Evolutionary conservation across 805 yeast species (phyloP), one percentile per base, ranked within the genome.

Genomic region (Scheffersomyces ergatensis): DNA sequence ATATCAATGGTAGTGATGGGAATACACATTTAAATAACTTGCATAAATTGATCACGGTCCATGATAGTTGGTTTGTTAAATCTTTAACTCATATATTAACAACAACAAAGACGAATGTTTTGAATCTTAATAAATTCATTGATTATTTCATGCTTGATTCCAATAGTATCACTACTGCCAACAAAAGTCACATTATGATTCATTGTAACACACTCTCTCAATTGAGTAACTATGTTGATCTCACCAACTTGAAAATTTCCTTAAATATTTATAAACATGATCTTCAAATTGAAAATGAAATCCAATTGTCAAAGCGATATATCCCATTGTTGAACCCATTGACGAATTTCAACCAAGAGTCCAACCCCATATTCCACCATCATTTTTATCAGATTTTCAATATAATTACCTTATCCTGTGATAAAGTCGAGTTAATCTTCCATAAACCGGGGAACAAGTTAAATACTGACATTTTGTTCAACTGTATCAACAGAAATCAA

Each of bases 51-150:
- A 85, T 83, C 47, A 76, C 90, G 23, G 95, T 92, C 2, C 97
- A 92, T 62, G 97, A 90, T 50, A 83, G 85, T 35, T 89, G 97
- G 93, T 77, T 90, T 63, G 77, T 88, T 20, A 79, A 89, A 51
- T 83, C 95, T 0, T 75, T 88, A 27, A 77, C 85, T 13, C 89
- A 85, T 39, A 74, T 89, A 18, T 65, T 87, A 44, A 72, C 81
- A 41, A 85, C 56, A n/a, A 67, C 73, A 14, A 62, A 53, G 35
- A 60, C 59, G 39, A 59, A 56, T 38, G 38, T 66, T 13, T 54
- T 55, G 25, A 46, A 47, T 24, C 40, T 66, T 36, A 65, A 59
- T 38, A 46, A 50, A 24, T 41, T 62, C 27, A 42, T 65, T 18
- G 64, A 60, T 18, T 48, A 51, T n/a, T 54, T 58, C 37, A 47